Conservation (phyloP, 2,329 filamentous ascomycete species). For the Pseudogymnoascus sp. region DNA sequence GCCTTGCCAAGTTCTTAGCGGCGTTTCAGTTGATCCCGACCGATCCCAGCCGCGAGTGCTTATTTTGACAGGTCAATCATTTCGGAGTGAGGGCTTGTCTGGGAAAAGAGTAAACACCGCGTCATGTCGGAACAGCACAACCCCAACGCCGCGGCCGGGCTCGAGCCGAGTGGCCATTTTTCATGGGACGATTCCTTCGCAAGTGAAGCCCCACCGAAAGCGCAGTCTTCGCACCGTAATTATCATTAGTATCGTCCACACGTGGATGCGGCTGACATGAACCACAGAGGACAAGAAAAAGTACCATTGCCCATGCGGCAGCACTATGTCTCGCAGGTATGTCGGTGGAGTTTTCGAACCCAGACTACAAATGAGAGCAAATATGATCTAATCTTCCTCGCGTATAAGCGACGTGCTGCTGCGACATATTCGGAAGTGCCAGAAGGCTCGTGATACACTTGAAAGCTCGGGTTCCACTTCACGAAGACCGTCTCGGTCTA, state of each 20-base stretch:
- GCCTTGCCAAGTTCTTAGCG: not conserved
- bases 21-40: not conserved
- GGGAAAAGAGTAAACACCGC: not conserved
- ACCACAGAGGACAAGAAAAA: not conserved
- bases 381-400: not conserved
- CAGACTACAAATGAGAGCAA: not conserved
- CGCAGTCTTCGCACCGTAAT: not conserved
- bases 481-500: not conserved
- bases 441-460: not conserved
- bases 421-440: not conserved
- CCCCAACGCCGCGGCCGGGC: not conserved
- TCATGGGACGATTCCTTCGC: not conserved
- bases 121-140: not conserved
- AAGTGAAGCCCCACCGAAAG: not conserved
- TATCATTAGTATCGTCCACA: not conserved
- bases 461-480: not conserved
- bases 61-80: not conserved
- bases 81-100: not conserved
- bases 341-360: not conserved
- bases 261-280: not conserved
- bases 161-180: not conserved
- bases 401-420: not conserved
- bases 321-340: not conserved
- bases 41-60: not conserved
- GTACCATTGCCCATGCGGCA: constrained; percentile 1